phyloP scores from a whole-genome alignment of 441 rosid species.

The Iberis amara region DNA sequence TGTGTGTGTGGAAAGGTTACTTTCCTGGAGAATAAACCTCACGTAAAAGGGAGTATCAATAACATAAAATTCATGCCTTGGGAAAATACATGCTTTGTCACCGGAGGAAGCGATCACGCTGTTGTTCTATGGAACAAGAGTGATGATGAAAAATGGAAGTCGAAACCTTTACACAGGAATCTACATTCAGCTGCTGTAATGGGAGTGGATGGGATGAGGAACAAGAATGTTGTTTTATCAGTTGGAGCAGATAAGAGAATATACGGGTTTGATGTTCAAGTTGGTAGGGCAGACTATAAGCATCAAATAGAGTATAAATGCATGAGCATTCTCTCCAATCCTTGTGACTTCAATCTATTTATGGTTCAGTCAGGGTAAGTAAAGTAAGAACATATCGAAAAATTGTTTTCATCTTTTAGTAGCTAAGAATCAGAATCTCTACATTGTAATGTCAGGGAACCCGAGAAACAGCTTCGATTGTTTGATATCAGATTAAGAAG shows the following conservation, averaged over 20 bases:
- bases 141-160: constrained; percentile 59
- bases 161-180: constrained; percentile 60
- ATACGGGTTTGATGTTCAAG: constrained; percentile 63
- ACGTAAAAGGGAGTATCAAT: constrained; percentile 77
- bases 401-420: neutral
- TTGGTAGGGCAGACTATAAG: constrained; percentile 64
- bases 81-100: constrained; percentile 64
- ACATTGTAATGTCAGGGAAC: constrained; percentile 45
- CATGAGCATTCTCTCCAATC: constrained; percentile 89
- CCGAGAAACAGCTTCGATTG: constrained; percentile 68
- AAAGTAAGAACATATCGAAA: constrained; percentile 20
- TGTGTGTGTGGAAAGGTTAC: constrained; percentile 38
- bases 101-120: constrained; percentile 89
- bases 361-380: constrained; percentile 89
- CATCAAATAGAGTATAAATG: constrained; percentile 86
- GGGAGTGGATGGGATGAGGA: constrained; percentile 89
- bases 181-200: constrained; percentile 87
- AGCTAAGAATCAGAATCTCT: neutral
- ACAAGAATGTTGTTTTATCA: constrained; percentile 65
- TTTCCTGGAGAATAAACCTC: constrained; percentile 73
- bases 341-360: constrained; percentile 87
- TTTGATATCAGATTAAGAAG: constrained; percentile 71
- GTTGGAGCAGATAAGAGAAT: constrained; percentile 84
- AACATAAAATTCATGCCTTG: constrained; percentile 77
- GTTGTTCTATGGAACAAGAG: constrained; percentile 73